Percentiles rank a stretch among this genome's conserved stretches.
phyloP scores from a whole-genome alignment of 163 green algal genomes.

The Scenedesmus sp. region DNA sequence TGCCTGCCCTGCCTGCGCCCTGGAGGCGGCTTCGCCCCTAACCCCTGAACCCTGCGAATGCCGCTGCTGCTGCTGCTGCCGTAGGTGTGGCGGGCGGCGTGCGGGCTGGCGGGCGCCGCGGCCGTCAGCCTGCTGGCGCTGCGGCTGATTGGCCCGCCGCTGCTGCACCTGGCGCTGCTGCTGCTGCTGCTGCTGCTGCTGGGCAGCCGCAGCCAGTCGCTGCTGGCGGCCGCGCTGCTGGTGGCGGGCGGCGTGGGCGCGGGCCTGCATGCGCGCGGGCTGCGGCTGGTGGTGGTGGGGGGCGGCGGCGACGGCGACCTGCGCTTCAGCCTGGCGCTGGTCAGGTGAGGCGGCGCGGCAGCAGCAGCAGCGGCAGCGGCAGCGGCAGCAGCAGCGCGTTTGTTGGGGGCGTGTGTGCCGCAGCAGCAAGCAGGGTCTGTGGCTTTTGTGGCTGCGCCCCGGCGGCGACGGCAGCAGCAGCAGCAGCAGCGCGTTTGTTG shows the following conservation, averaged over 20 bases:
- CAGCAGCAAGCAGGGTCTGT: too few relatives aligned
- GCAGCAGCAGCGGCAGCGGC: not conserved
- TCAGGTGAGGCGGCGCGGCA: constrained; percentile 2
- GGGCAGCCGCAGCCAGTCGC: constrained; percentile 24
- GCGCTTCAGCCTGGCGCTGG: not conserved
- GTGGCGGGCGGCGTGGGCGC: not conserved
- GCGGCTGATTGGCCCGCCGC: not conserved
- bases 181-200: constrained; percentile 48
- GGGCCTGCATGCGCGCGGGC: constrained; percentile 7
- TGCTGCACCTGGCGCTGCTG: constrained; percentile 37
- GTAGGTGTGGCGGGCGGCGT: not conserved
- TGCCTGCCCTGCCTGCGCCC: not conserved
- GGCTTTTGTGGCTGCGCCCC: too few relatives aligned
- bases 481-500: too few relatives aligned
- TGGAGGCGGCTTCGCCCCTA: too few relatives aligned
- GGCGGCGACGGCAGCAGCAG: too few relatives aligned
- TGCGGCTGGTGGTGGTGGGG: constrained; percentile 11
- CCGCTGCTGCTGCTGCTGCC: not conserved
- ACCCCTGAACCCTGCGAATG: too few relatives aligned
- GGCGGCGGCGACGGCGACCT: not conserved
- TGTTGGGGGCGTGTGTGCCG: too few relatives aligned
- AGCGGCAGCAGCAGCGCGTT: not conserved
- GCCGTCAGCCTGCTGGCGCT: not conserved
- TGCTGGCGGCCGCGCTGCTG: constrained; percentile 27
- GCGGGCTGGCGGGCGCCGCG: not conserved